Percentiles rank a stretch among this genome's conserved stretches.
Conservation (phyloP, 1,284 basidiomycete genomes). For the Takashimella koratensis region DNA sequence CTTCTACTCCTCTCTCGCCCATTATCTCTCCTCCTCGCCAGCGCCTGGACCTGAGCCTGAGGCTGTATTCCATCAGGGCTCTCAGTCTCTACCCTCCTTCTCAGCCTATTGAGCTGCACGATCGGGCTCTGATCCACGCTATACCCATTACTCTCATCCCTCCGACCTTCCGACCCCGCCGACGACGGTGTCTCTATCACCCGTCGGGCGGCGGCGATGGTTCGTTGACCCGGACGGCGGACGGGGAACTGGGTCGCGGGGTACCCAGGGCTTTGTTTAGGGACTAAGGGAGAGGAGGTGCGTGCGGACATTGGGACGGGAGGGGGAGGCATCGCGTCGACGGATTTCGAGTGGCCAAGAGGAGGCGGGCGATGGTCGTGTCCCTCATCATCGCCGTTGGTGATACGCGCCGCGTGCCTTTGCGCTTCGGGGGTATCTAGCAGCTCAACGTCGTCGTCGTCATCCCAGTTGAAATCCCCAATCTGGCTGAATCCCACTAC, state of each 20-base stretch:
- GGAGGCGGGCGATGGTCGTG: conserved; percentile 14
- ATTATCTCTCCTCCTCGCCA: too few species aligned
- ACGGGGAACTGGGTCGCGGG: conserved; percentile 14
- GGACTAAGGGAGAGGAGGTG: background rate
- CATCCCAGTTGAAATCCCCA: conserved; percentile 33
- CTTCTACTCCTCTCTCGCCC: background rate
- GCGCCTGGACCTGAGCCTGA: background rate
- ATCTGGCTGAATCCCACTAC: conserved; percentile 44
- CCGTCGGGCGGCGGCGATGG: background rate
- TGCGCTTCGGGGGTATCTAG: background rate
- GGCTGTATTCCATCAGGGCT: background rate
- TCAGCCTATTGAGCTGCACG: background rate
- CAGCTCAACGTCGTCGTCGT: conserved; percentile 23
- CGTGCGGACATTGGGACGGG: conserved; percentile 9
- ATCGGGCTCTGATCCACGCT: background rate
- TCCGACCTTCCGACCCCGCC: background rate
- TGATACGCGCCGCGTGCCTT: background rate
- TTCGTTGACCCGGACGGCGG: conserved; percentile 4
- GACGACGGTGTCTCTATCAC: background rate
- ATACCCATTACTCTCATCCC: background rate
- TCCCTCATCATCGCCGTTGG: background rate
- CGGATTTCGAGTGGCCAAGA: conserved; percentile 6
- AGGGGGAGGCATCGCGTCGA: conserved; percentile 21
- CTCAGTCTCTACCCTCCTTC: background rate
- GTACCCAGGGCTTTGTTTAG: background rate